Evolutionary conservation across 441 rosid species (phyloP).

Genomic region (Manihot esculenta): DNA sequence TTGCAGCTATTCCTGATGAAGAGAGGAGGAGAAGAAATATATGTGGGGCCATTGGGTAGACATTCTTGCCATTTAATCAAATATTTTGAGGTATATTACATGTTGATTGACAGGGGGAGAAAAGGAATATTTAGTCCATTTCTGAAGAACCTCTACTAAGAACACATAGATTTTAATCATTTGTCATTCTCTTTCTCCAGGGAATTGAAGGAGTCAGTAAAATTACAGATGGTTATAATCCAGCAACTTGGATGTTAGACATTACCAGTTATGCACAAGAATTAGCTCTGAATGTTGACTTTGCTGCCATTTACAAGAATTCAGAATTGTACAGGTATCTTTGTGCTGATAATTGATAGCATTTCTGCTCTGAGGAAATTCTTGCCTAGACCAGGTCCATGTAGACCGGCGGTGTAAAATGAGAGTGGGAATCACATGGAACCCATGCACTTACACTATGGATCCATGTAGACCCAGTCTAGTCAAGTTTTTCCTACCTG

Average conservation of each 20-base stretch:
- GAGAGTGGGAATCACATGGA: too few species aligned
- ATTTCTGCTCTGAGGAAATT: too few species aligned
- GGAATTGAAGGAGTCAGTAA: constrained; percentile 55
- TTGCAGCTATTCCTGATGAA: constrained; percentile 65
- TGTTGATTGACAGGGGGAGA: neutral
- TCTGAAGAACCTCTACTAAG: neutral
- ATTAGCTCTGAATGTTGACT: constrained; percentile 49
- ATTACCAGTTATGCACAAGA: constrained; percentile 61
- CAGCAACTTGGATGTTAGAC: constrained; percentile 94
- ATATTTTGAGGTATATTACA: constrained; percentile 59
- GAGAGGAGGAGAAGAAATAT: constrained; percentile 81
- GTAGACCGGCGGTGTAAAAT: too few species aligned
- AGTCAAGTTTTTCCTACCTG: too few species aligned
- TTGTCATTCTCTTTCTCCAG: constrained; percentile 25
- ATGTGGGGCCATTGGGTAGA: constrained; percentile 73
- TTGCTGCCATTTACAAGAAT: constrained; percentile 51
- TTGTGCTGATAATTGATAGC: too few species aligned
- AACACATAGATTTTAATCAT: neutral
- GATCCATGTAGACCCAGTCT: too few species aligned
- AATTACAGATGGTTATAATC: constrained; percentile 74
- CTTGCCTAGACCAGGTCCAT: too few species aligned
- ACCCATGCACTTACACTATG: too few species aligned
- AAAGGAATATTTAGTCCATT: neutral
- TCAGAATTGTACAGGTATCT: constrained; percentile 63
- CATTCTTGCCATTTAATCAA: constrained; percentile 53